Conservation (phyloP, 129 eudicot genomes). For the Saposhnikovia divaricata region DNA sequence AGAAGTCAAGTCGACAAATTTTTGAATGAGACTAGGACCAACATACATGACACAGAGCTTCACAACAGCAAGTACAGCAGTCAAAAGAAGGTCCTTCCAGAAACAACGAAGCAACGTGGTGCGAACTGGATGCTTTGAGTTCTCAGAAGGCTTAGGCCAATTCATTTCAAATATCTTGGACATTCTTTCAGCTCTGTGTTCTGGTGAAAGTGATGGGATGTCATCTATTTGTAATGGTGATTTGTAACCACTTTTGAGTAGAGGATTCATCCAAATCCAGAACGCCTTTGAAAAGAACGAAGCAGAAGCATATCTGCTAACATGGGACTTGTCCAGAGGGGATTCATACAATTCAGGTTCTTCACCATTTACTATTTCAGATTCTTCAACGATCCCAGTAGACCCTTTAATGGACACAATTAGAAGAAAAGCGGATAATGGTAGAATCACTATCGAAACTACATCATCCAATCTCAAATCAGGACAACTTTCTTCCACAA, state of each 20-base stretch:
- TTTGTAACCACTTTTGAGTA: constrained; percentile 48
- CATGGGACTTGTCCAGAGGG: constrained; percentile 26
- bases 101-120: constrained; percentile 64
- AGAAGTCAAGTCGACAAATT: constrained; percentile 64
- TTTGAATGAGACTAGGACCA: constrained; percentile 65
- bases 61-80: constrained; percentile 54
- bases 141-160: constrained; percentile 73
- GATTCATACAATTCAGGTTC: constrained; percentile 29
- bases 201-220: constrained; percentile 70
- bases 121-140: constrained; percentile 62
- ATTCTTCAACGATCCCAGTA: constrained; percentile 39
- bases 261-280: constrained; percentile 83
- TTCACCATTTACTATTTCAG: constrained; percentile 20
- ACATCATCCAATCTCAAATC: constrained; percentile 38
- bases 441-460: constrained; percentile 27
- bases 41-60: constrained; percentile 75
- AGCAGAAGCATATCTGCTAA: constrained; percentile 62
- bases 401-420: constrained; percentile 45
- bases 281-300: constrained; percentile 56
- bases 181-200: constrained; percentile 66
- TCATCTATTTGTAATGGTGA: constrained; percentile 54
- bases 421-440: constrained; percentile 43
- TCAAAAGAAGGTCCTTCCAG: constrained; percentile 61
- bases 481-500: constrained; percentile 15
- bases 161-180: constrained; percentile 53